Conservation (phyloP, 345 rosid species). For the Erucastrum elatum region DNA sequence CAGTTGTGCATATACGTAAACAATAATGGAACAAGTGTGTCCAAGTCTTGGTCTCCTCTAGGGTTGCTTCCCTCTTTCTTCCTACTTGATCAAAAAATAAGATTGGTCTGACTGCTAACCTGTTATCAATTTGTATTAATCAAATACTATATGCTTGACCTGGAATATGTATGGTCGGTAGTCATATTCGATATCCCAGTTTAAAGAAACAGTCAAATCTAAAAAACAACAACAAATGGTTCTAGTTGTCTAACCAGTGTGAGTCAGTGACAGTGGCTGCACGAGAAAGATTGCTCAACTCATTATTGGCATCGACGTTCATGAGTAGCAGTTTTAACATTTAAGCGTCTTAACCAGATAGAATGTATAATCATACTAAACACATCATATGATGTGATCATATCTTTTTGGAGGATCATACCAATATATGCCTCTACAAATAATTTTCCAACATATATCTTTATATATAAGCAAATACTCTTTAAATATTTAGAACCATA, state of each 20-base stretch:
- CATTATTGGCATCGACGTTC: too few species aligned
- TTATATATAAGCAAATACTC: too few species aligned
- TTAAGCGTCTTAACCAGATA: conserved; percentile 68
- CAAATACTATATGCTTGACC: conserved; percentile 25
- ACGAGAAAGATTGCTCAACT: not conserved
- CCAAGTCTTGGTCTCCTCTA: conserved; percentile 28
- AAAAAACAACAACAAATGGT: not conserved
- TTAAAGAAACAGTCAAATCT: not conserved
- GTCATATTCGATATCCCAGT: not conserved
- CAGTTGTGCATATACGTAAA: conserved; percentile 17
- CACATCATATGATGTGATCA: conserved; percentile 40
- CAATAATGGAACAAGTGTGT: not conserved
- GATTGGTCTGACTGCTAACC: conserved; percentile 12
- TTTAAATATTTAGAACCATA: not conserved
- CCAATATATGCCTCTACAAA: conserved; percentile 54
- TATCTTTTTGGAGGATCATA: conserved; percentile 65
- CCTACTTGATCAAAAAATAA: not conserved
- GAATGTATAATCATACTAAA: conserved; percentile 75
- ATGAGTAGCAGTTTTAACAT: conserved; percentile 25
- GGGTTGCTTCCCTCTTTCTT: conserved; percentile 34
- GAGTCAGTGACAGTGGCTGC: not conserved
- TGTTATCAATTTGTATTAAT: conserved; percentile 10
- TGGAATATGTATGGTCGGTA: not conserved
- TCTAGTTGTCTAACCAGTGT: not conserved
- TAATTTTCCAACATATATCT: too few species aligned